Evolutionary conservation across 2,329 filamentous ascomycete species (phyloP).

Genomic region (Microdochium paspali): DNA sequence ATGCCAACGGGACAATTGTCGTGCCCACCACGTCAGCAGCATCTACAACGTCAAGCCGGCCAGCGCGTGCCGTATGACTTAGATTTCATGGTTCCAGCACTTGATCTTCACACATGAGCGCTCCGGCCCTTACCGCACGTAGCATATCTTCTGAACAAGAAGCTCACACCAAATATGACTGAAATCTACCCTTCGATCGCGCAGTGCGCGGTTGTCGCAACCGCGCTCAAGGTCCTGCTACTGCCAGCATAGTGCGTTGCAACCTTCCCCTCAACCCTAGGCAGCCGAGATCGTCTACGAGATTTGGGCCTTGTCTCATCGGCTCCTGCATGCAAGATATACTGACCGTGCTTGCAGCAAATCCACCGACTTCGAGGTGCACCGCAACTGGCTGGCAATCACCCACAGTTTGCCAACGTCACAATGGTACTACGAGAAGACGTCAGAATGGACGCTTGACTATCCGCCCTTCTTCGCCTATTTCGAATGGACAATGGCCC

Average conservation of each 20-base stretch:
- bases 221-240: constrained; percentile 82
- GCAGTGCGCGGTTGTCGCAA: constrained; percentile 79
- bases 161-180: constrained; percentile 44
- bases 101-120: no score
- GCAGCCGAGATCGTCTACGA: no score
- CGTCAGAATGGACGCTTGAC: constrained; percentile 98
- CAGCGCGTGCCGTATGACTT: no score
- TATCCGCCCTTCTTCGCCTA: constrained; percentile 97
- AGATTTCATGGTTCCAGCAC: no score
- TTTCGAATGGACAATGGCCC: constrained; percentile 89
- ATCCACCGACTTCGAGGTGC: constrained; percentile 98
- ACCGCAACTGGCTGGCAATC: constrained; percentile 96
- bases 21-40: no score
- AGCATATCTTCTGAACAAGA: no score
- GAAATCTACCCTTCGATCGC: constrained; percentile 78
- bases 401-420: constrained; percentile 80
- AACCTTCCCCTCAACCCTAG: constrained; percentile 5
- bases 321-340: neutral
- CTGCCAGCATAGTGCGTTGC: constrained; percentile 84
- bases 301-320: neutral
- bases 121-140: no score
- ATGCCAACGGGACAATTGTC: no score
- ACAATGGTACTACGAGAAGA: constrained; percentile 95
- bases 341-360: constrained; percentile 49
- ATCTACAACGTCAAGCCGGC: no score